phyloP scores from a whole-genome alignment of 2,329 filamentous ascomycete genomes.

The Colletotrichum scovillei region DNA sequence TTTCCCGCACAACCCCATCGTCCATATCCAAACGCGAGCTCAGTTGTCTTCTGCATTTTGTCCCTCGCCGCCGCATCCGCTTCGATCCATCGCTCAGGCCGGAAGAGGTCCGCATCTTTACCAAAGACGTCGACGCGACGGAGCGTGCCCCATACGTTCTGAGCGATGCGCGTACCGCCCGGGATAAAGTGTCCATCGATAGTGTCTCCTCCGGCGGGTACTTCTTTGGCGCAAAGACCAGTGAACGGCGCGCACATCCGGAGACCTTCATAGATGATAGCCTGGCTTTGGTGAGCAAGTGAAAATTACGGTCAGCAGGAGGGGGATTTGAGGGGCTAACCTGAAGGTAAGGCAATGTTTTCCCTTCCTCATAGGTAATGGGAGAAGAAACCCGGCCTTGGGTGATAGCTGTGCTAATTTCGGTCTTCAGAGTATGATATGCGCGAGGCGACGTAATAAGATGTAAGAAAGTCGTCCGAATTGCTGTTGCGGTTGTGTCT shows the following conservation, averaged over 20 bases:
- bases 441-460: slow-evolving; percentile 58
- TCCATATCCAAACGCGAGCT: slow-evolving; percentile 52
- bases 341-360: slow-evolving; percentile 51
- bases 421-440: slow-evolving; percentile 54
- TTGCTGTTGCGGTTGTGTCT: slow-evolving; percentile 63
- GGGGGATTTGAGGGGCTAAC: slow-evolving; percentile 47
- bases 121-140: slow-evolving; percentile 51
- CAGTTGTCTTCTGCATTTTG: slow-evolving; percentile 41
- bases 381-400: slow-evolving; percentile 41
- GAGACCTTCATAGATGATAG: slow-evolving; percentile 53
- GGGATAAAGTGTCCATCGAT: slow-evolving; percentile 43
- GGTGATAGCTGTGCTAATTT: slow-evolving; percentile 55
- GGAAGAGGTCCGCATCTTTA: slow-evolving; percentile 53
- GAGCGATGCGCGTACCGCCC: slow-evolving; percentile 44
- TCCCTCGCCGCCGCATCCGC: slow-evolving; percentile 39
- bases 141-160: slow-evolving; percentile 53
- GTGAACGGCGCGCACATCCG: slow-evolving; percentile 52
- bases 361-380: slow-evolving; percentile 42
- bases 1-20: slow-evolving; percentile 46
- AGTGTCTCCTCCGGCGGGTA: slow-evolving; percentile 43
- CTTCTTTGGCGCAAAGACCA: slow-evolving; percentile 41
- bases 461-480: slow-evolving; percentile 61
- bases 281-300: slow-evolving; percentile 48
- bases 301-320: slow-evolving; percentile 2
- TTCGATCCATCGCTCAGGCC: slow-evolving; percentile 62